These are phyloP conservation scores for Lumnitzera littorea DNA, from an alignment of 345 rosid species.

Conservation along the genomic window DNA sequence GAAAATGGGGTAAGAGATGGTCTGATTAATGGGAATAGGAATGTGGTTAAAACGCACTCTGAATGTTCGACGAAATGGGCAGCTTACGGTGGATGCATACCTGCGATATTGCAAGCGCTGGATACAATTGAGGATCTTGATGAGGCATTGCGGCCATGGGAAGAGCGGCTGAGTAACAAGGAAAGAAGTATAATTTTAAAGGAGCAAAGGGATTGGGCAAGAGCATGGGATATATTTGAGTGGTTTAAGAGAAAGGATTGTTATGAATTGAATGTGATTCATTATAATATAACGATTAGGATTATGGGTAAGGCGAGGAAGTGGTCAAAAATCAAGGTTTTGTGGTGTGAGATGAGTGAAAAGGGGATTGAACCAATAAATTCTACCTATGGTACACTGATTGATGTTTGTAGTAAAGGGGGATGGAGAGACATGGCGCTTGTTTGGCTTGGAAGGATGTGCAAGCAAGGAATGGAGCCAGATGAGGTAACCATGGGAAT, in stretches of 20 bases:
- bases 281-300: slow-evolving; percentile 72
- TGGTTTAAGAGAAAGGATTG: slow-evolving; percentile 71
- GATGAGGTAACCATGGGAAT: slow-evolving; percentile 79
- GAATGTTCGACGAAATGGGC: slow-evolving; percentile 78
- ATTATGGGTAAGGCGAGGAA: slow-evolving; percentile 61
- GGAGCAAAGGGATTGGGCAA: slow-evolving; percentile 75
- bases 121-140: slow-evolving; percentile 53
- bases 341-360: slow-evolving; percentile 64
- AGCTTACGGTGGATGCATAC: slow-evolving; percentile 60
- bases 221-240: slow-evolving; percentile 80
- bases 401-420: slow-evolving; percentile 83
- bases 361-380: slow-evolving; percentile 49
- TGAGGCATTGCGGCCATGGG: slow-evolving; percentile 76
- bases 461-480: slow-evolving; percentile 57
- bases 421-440: slow-evolving; percentile 56
- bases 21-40: slow-evolving; percentile 2
- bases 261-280: slow-evolving; percentile 77
- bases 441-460: slow-evolving; percentile 76
- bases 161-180: slow-evolving; percentile 56
- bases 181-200: slow-evolving; percentile 83
- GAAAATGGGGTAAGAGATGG: neutral
- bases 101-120: slow-evolving; percentile 60
- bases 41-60: slow-evolving; percentile 32
- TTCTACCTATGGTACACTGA: slow-evolving; percentile 81
- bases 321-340: slow-evolving; percentile 48